Conservation (phyloP, 208 protist genomes). For the Naegleria fowleri region DNA sequence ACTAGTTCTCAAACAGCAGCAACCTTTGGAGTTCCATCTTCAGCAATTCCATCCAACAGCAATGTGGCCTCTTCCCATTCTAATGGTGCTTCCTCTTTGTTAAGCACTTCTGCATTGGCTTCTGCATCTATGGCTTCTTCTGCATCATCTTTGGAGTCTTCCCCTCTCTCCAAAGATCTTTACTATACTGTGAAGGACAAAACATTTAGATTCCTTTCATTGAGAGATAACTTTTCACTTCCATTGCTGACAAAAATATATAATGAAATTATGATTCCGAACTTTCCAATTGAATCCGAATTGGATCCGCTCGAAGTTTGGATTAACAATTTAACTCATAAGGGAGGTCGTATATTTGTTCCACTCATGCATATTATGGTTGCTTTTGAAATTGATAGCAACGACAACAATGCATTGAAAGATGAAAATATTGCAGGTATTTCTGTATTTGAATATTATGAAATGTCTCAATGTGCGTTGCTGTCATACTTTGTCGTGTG, state of each 20-base stretch:
- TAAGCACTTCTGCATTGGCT: no score
- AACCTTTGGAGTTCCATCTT: no score
- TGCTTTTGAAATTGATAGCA: constrained; percentile 5
- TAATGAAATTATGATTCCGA: constrained; percentile 34
- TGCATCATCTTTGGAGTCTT: no score
- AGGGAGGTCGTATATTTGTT: constrained; percentile 24
- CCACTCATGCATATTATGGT: constrained; percentile 34
- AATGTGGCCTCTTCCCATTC: no score
- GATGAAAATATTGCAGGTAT: constrained; percentile 19
- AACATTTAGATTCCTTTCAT: not conserved
- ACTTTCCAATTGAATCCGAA: constrained; percentile 44
- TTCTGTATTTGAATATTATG: constrained; percentile 41
- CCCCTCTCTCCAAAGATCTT: not conserved
- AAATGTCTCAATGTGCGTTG: constrained; percentile 31
- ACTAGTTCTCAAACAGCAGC: no score
- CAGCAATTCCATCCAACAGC: no score
- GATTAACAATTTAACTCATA: not conserved
- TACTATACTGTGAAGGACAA: not conserved
- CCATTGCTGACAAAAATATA: constrained; percentile 15
- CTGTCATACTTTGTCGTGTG: constrained; percentile 39
- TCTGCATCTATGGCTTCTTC: no score
- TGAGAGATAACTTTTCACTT: not conserved
- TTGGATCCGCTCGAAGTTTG: constrained; percentile 40
- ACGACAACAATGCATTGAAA: constrained; percentile 2
- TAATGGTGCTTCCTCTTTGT: no score